Percentiles rank a stretch among this genome's conserved stretches.
phyloP scores from a whole-genome alignment of 2,329 filamentous ascomycete genomes.

The Aspergillus sp. region DNA sequence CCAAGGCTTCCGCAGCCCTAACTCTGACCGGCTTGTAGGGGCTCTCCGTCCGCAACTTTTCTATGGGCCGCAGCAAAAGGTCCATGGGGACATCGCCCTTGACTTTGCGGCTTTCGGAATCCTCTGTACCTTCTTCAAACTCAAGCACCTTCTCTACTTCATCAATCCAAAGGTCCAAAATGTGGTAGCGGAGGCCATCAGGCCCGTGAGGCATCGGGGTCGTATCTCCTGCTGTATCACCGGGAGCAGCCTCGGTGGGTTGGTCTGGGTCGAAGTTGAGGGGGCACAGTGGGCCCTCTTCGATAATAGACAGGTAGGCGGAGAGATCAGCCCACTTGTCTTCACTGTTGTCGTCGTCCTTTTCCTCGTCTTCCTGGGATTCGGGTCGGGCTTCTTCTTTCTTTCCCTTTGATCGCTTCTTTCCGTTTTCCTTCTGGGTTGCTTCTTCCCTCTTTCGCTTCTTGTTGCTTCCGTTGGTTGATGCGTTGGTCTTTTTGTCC shows the following conservation, averaged over 20 bases:
- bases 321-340: conserved; percentile 29
- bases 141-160: conserved; percentile 71
- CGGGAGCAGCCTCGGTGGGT: conserved; percentile 4
- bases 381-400: conserved; percentile 10
- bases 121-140: conserved; percentile 17
- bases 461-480: conserved; percentile 14
- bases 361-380: conserved; percentile 12
- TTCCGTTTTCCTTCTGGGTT: conserved; percentile 21
- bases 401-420: conserved; percentile 17
- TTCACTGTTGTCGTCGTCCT: conserved; percentile 10
- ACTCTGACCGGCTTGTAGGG: conserved; percentile 67
- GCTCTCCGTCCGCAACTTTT: conserved; percentile 45
- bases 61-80: conserved; percentile 40
- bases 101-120: conserved; percentile 21
- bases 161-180: conserved; percentile 87
- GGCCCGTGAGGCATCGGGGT: conserved; percentile 57
- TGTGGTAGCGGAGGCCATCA: conserved; percentile 79
- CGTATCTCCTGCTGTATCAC: conserved; percentile 22
- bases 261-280: conserved; percentile 35
- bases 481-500: conserved; percentile 9
- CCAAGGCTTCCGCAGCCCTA: conserved; percentile 64
- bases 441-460: conserved; percentile 26
- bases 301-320: conserved; percentile 34
- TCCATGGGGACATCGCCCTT: conserved; percentile 35
- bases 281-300: conserved; percentile 36